These are phyloP conservation scores for Vanderwaltozyma verrucispora DNA, from an alignment of 805 yeast species.

Conservation along the genomic window DNA sequence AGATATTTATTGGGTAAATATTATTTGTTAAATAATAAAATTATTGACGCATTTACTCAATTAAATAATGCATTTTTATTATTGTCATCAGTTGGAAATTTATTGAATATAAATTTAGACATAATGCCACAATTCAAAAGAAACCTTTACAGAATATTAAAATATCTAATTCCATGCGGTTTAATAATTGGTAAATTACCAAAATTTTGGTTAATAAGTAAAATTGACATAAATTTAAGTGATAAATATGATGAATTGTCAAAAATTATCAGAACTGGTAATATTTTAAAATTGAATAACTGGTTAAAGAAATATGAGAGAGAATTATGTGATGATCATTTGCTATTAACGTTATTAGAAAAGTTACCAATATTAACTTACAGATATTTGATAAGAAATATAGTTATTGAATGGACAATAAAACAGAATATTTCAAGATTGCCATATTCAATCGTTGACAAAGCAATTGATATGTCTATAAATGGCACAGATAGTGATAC, in stretches of 20 bases:
- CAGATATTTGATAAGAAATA: conserved; percentile 28
- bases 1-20: conserved; percentile 48
- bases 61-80: conserved; percentile 43
- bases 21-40: conserved; percentile 42
- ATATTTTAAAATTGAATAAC: conserved; percentile 28
- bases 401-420: conserved; percentile 12
- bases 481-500: conserved; percentile 2
- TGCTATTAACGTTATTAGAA: conserved; percentile 32
- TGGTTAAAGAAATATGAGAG: conserved; percentile 25
- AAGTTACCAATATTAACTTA: conserved; percentile 34
- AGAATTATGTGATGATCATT: conserved; percentile 23
- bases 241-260: conserved; percentile 32
- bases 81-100: conserved; percentile 23
- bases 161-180: conserved; percentile 42
- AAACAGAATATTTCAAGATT: conserved; percentile 17
- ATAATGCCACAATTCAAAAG: conserved; percentile 5
- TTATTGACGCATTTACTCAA: conserved; percentile 43
- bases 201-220: conserved; percentile 18
- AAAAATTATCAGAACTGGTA: conserved; percentile 34
- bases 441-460: conserved; percentile 17
- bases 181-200: conserved; percentile 48
- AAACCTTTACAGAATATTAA: conserved; percentile 32
- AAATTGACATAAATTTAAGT: conserved; percentile 18
- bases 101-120: conserved; percentile 1
- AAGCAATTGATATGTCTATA: conserved; percentile 13